Conservation (phyloP, 352 stramenopile genomes). For the Phytophthora citrophthora region DNA sequence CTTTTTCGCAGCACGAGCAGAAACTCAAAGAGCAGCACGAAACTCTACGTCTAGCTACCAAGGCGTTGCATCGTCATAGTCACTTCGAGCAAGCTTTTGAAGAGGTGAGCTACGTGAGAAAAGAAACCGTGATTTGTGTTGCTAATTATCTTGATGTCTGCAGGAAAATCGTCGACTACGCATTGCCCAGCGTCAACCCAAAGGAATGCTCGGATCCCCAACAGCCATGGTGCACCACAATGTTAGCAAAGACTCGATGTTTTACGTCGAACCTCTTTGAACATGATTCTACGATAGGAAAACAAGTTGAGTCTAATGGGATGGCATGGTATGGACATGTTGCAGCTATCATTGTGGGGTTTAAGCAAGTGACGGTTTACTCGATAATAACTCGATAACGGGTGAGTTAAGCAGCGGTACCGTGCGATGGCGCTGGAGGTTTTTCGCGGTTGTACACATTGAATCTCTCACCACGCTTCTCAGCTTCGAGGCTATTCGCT, state of each 20-base stretch:
- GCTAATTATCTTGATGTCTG: background rate
- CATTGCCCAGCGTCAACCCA: conserved; percentile 45
- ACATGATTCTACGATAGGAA: too few species aligned
- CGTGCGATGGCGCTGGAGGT: background rate
- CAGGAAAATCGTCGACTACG: conserved; percentile 47
- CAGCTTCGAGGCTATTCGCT: background rate
- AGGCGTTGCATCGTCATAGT: conserved; percentile 49
- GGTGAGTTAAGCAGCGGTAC: too few species aligned
- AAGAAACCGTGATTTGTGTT: background rate
- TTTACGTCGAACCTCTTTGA: conserved; percentile 45
- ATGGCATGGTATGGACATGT: too few species aligned
- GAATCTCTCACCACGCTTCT: background rate
- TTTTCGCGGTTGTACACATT: background rate
- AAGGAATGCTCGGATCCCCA: conserved; percentile 41
- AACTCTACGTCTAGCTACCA: conserved; percentile 46
- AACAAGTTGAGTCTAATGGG: too few species aligned
- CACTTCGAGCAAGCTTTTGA: conserved; percentile 53
- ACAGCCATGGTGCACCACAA: conserved; percentile 37
- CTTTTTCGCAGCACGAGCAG: conserved; percentile 51
- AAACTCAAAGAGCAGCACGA: conserved; percentile 39
- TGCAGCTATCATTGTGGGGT: too few species aligned
- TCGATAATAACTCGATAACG: too few species aligned
- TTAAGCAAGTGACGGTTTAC: too few species aligned
- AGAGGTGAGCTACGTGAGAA: conserved; percentile 15
- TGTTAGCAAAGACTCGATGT: conserved; percentile 71